phyloP scores from a whole-genome alignment of 2,329 filamentous ascomycete genomes.

The Pseudogymnoascus sp. region DNA sequence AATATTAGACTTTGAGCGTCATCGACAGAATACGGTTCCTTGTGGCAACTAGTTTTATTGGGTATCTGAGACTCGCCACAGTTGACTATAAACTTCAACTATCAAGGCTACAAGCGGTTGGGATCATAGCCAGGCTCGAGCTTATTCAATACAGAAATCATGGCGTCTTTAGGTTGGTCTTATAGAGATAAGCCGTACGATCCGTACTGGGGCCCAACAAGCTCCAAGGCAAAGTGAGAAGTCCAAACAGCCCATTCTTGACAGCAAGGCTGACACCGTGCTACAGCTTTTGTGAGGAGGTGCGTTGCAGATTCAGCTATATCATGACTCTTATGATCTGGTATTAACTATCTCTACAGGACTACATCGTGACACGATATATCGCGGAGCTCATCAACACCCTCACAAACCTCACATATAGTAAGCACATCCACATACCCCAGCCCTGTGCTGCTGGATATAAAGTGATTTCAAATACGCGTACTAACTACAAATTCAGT shows the following conservation, averaged over 20 bases:
- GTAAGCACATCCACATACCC: constrained; percentile 26
- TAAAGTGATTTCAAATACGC: background rate
- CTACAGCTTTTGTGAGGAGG: constrained; percentile 28
- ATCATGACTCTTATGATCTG: background rate
- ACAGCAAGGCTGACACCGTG: constrained; percentile 6
- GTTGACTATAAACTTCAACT: background rate
- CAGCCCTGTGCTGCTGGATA: background rate
- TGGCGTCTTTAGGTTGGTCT: constrained; percentile 13
- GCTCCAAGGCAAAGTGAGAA: constrained; percentile 24
- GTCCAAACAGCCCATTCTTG: background rate
- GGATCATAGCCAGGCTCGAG: background rate
- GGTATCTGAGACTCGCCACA: background rate
- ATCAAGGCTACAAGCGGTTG: background rate
- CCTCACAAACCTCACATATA: constrained; percentile 43
- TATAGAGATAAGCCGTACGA: constrained; percentile 22
- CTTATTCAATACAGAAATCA: background rate
- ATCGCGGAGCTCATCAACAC: constrained; percentile 49
- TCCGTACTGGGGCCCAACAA: constrained; percentile 23
- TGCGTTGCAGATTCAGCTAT: constrained; percentile 20
- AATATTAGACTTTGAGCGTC: background rate
- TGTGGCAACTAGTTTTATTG: background rate
- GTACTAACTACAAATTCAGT: constrained; percentile 10
- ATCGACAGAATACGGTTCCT: background rate
- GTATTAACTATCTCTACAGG: constrained; percentile 29
- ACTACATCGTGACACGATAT: constrained; percentile 46